phyloP scores from a whole-genome alignment of 2,329 filamentous ascomycete genomes.

The Emmonsia crescens region DNA sequence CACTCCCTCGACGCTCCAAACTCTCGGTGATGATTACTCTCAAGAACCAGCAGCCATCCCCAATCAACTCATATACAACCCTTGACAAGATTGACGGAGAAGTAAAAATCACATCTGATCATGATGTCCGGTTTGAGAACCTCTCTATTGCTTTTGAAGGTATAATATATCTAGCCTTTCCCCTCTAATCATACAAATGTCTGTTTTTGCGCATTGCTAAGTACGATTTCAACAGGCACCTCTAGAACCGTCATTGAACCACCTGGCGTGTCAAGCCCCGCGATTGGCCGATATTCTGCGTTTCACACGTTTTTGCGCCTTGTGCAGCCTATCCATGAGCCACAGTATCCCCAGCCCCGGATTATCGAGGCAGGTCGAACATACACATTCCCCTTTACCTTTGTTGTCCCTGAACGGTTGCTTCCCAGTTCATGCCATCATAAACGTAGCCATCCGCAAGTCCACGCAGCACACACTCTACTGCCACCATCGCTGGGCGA shows the following conservation, averaged over 20 bases:
- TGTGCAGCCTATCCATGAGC: constrained; percentile 46
- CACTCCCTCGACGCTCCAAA: not conserved
- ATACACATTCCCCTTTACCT: constrained; percentile 53
- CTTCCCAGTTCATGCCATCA: constrained; percentile 51
- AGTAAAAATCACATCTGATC: constrained; percentile 19
- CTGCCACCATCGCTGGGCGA: constrained; percentile 55
- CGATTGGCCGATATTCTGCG: constrained; percentile 45
- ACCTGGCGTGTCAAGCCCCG: constrained; percentile 40
- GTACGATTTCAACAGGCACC: constrained; percentile 31
- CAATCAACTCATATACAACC: constrained; percentile 22
- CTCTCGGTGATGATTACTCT: constrained; percentile 16
- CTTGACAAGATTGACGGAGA: constrained; percentile 23
- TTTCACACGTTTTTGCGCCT: constrained; percentile 52
- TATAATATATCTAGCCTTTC: constrained; percentile 1
- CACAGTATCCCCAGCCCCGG: constrained; percentile 44
- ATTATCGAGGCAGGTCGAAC: constrained; percentile 43
- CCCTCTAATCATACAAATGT: not conserved
- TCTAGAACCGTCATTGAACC: constrained; percentile 46
- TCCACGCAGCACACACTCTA: constrained; percentile 46
- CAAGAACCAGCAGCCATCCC: constrained; percentile 12
- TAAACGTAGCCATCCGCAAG: constrained; percentile 37
- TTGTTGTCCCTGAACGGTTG: constrained; percentile 50
- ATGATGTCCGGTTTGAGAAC: constrained; percentile 20
- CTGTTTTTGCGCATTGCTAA: not conserved
- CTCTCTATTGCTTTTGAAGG: constrained; percentile 23